Conservation (phyloP, 2,329 filamentous ascomycete species). For the Colletotrichum plurivorum region DNA sequence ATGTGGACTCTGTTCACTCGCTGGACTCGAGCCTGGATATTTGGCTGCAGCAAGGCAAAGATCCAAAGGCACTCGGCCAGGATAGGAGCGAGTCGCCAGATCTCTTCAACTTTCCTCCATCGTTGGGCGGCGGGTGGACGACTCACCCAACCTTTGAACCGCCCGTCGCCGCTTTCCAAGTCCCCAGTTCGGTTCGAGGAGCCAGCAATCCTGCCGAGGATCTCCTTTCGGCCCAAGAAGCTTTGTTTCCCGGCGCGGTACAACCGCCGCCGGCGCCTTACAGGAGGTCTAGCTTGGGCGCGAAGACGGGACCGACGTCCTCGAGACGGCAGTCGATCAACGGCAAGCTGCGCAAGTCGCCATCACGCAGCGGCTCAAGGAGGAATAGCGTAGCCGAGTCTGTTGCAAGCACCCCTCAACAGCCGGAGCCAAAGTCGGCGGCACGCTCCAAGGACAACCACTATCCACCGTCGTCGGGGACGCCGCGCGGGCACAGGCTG, state of each 20-base stretch:
- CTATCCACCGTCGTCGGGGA: slow-evolving; percentile 66
- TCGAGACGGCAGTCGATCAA: slow-evolving; percentile 41
- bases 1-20: slow-evolving; percentile 59
- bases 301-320: slow-evolving; percentile 55
- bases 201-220: slow-evolving; percentile 61
- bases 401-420: slow-evolving; percentile 42
- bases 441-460: slow-evolving; percentile 47
- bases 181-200: slow-evolving; percentile 48
- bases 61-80: slow-evolving; percentile 53
- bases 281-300: slow-evolving; percentile 67
- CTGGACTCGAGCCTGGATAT: slow-evolving; percentile 67
- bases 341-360: slow-evolving; percentile 46
- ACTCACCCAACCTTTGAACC: slow-evolving; percentile 62
- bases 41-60: slow-evolving; percentile 65
- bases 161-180: slow-evolving; percentile 48
- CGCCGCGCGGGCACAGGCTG: slow-evolving; percentile 60
- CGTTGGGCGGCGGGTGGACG: slow-evolving; percentile 58
- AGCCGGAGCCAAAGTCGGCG: slow-evolving; percentile 46
- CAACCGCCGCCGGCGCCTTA: slow-evolving; percentile 64
- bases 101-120: slow-evolving; percentile 66
- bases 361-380: slow-evolving; percentile 41
- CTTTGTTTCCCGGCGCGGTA: slow-evolving; percentile 52
- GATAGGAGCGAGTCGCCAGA: slow-evolving; percentile 60
- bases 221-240: slow-evolving; percentile 59
- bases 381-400: slow-evolving; percentile 50